Evolutionary conservation across 2,329 filamentous ascomycete species (phyloP).

Genomic region (Aspergillus aculeatus): DNA sequence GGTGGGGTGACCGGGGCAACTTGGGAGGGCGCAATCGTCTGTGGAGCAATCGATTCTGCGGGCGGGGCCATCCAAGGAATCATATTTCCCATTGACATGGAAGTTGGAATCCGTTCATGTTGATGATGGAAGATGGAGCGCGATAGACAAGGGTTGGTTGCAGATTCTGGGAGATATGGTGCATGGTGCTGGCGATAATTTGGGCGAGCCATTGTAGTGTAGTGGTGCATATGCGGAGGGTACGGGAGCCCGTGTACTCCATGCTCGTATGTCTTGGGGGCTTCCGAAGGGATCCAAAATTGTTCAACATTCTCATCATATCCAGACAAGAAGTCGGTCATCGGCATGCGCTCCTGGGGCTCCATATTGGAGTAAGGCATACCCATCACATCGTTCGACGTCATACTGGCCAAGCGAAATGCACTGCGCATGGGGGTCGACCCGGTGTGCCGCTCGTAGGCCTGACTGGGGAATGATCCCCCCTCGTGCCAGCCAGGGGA

Average conservation of each 20-base stretch:
- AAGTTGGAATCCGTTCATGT: slow-evolving; percentile 34
- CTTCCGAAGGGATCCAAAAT: slow-evolving; percentile 38
- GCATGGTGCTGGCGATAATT: slow-evolving; percentile 34
- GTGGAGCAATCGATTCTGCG: slow-evolving; percentile 33
- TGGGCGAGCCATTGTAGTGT: slow-evolving; percentile 35
- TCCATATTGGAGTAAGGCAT: slow-evolving; percentile 37
- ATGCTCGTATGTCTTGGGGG: slow-evolving; percentile 38
- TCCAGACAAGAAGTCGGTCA: slow-evolving; percentile 37
- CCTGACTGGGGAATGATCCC: slow-evolving; percentile 28
- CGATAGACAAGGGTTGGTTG: slow-evolving; percentile 40
- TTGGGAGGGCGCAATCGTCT: slow-evolving; percentile 39
- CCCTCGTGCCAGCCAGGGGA: slow-evolving; percentile 39
- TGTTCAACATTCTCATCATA: slow-evolving; percentile 41
- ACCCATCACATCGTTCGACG: slow-evolving; percentile 32
- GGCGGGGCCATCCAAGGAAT: slow-evolving; percentile 35
- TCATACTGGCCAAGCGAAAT: slow-evolving; percentile 37
- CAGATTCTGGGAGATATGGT: slow-evolving; percentile 38
- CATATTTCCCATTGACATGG: slow-evolving; percentile 40
- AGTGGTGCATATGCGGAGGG: slow-evolving; percentile 36
- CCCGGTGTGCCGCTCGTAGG: slow-evolving; percentile 29
- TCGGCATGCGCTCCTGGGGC: slow-evolving; percentile 33
- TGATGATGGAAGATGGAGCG: slow-evolving; percentile 41
- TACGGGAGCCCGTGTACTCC: slow-evolving; percentile 29
- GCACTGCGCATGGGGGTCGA: slow-evolving; percentile 36
- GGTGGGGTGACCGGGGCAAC: slow-evolving; percentile 38